Base-by-base conservation (phyloP, 352 stramenopile species). In the Aphanomyces astaci region DNA sequence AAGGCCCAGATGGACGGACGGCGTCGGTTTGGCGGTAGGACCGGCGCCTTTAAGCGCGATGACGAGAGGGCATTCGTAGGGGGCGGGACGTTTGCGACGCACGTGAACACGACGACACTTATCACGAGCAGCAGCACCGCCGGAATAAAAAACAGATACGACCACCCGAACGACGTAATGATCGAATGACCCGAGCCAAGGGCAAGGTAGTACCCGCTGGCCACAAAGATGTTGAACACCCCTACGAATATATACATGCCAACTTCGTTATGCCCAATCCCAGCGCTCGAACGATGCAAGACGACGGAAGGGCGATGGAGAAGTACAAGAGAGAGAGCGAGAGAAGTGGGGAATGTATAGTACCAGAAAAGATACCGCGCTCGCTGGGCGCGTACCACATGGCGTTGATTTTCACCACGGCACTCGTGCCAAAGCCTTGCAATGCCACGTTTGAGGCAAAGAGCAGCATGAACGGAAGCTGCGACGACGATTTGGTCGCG, bases 391-490 rank as follows among this genome's bases (percentile, higher is more conserved):
- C 31, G 70, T 89, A 91, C 83, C 83, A 89, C 56, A 79, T 82
- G 0, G 79, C 83, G 52, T 91, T 89, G 72, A 91, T 91, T 74
- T 91, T 91, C n/a, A 91, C 81, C n/a, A 88, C 83, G 31, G 79
- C 83, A 62, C 83, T 91, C 17, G 81, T 89, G n/a, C 83, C 83
- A 48, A 89, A 91, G 31, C 81, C 79, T 60, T 91, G 83, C 45
- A 91, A 76, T 25, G 89, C 76, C 25, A 88, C 76, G 57, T 91
- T 91, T 5, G 71, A 39, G 0, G 83, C 81, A 68, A 88, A 91
- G 24, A 91, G 72, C 49, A 81, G 52, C 4, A 89, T 33, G 46
- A 91, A 88, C 27, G 87, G 65, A 19, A 73, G 40, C 27, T 84
- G 71, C 53, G 81, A 75, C 1, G 81, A 75, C 9, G 76, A 66